Evolutionary conservation across 176 grass and related monocot species (phyloP), one percentile per base, ranked within the genome.

Genomic region (Musa acuminata): DNA sequence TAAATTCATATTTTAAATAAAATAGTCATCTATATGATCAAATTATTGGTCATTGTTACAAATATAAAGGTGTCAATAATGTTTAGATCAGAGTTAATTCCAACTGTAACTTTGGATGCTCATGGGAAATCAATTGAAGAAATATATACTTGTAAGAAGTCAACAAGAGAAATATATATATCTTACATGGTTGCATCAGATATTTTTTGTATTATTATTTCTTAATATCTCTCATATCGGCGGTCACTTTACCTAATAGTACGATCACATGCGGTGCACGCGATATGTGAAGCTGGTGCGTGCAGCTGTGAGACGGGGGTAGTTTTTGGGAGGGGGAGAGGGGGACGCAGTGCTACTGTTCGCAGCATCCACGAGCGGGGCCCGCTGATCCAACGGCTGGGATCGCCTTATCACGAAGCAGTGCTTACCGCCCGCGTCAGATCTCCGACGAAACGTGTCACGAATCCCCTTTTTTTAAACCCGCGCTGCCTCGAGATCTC

Each of bases 401-500:
- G 17, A 48, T 51, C 67, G 67, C 16, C 67, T 13, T 20, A 70
- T 70, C 67, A 8, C 5, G 48, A 50, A 70, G 17, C 48, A 50
- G 35, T 26, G 17, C 67, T 14, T 49, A 25, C 67, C 8, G 67
- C 35, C 19, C 67, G 17, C 43, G 20, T 70, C 67, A 20, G 29
- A 8, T n/a, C 16, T 70, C 67, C 48, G 43, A 8, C 67, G 10
- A n/a, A 49, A 67, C 67, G 67, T 50, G 29, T 70, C 67, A 22
- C 67, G 48, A 50, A 50, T 70, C 43, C 67, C 67, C 48, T 70
- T 70, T 50, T 69, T 51, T 51, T 70, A 50, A 21, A 49, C 3
- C 67, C 67, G 43, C 9, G 67, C 67, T 70, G 19, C 67, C 67
- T 70, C 67, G 67, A 70, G 67, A 70, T 70, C 67, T 51, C 43